Conservation (phyloP, 2,329 filamentous ascomycete genomes). For the Chaetomium sp. region DNA sequence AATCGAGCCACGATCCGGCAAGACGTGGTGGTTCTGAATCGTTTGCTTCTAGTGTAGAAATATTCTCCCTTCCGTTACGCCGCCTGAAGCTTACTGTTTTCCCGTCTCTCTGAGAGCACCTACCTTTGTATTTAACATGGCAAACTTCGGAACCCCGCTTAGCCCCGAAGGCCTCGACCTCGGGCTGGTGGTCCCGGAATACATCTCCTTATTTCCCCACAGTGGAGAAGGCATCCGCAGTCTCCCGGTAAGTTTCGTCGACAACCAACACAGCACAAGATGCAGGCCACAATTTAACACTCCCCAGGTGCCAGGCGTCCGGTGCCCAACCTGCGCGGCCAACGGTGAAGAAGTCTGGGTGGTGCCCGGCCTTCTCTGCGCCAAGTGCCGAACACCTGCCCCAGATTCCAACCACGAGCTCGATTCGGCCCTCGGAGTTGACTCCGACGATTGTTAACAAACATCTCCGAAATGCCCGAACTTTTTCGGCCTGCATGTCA, state of each 20-base stretch:
- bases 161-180: neutral
- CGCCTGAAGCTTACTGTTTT: too few relatives aligned
- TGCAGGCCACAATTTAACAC: too few relatives aligned
- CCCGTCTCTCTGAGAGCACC: too few relatives aligned
- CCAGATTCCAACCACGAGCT: slow-evolving; percentile 1
- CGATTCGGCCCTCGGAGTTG: neutral
- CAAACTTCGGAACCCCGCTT: neutral
- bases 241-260: slow-evolving; percentile 5
- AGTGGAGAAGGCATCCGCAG: slow-evolving; percentile 8
- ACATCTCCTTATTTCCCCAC: neutral
- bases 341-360: slow-evolving; percentile 22
- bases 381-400: slow-evolving; percentile 18
- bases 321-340: slow-evolving; percentile 15
- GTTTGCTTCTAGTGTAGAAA: too few relatives aligned
- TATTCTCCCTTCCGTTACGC: too few relatives aligned
- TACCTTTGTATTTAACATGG: neutral
- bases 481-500: too few relatives aligned
- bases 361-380: slow-evolving; percentile 18
- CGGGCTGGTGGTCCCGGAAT: neutral
- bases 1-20: too few relatives aligned
- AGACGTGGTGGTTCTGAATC: too few relatives aligned
- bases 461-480: neutral
- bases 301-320: slow-evolving; percentile 16
- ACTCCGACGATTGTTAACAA: neutral
- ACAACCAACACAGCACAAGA: too few relatives aligned